Conservation (phyloP, 257 asterid genomes). For the Forsythia suspensa region DNA sequence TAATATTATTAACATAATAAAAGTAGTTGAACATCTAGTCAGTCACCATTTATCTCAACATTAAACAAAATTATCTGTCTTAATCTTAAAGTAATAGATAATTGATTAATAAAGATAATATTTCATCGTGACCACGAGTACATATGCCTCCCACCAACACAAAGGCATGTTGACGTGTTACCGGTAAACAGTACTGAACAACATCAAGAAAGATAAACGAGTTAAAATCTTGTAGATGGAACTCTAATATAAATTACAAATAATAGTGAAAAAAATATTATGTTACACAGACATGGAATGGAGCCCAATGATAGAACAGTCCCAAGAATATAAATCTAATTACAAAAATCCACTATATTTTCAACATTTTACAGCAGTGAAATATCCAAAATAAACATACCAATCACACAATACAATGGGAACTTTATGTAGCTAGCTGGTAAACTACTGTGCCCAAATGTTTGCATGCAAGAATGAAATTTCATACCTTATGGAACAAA, state of each 20-base stretch:
- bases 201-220: neutral
- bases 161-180: neutral
- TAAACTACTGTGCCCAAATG: constrained; percentile 20
- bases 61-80: constrained; percentile 17
- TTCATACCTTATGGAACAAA: constrained; percentile 27
- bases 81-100: constrained; percentile 4
- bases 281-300: neutral
- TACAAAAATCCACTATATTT: constrained; percentile 42
- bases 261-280: neutral
- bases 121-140: neutral
- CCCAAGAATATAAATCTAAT: constrained; percentile 38
- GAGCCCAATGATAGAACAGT: constrained; percentile 18
- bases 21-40: constrained; percentile 31
- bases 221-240: neutral
- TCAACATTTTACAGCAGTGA: constrained; percentile 38
- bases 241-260: neutral
- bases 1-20: constrained; percentile 5
- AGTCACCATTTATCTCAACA: constrained; percentile 17
- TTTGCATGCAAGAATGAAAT: constrained; percentile 23
- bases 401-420: constrained; percentile 26
- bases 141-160: neutral
- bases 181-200: neutral
- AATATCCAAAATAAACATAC: constrained; percentile 19
- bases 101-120: neutral
- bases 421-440: constrained; percentile 22